Base-by-base conservation (phyloP, 2,329 filamentous ascomycete genomes). In the Trichoderma arundinaceum region DNA sequence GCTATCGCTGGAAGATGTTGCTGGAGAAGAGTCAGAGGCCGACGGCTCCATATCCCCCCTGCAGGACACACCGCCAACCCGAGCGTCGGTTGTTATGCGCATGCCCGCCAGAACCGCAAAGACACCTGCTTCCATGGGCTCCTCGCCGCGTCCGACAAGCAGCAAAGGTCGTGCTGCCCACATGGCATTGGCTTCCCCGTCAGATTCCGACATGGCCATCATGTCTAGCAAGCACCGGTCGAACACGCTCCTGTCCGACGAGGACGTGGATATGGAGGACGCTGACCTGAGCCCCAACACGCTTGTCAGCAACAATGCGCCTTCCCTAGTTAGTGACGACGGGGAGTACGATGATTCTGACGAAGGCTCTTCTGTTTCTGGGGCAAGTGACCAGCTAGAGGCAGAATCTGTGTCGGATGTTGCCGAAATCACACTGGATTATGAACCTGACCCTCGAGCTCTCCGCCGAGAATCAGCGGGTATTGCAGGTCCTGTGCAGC, bases 251-350 rank as follows among this genome's bases (percentile, higher is more conserved):
- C 66, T 77, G 22, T 77, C 73, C 13, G 81, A 78, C 68, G 84
- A 83, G 68, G 83, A 83, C 62, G 78, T 82, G 52, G 84, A 87
- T 64, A 81, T 87, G 73, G 76, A 77, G 38, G 86, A 88, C 63
- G 81, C 82, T 53, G 87, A 91, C 62, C 77, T 91, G 65, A 92
- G 89, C 71, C 90, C 90, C 5, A 87, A 88, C 71, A 90, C 89
- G 0, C 78, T 88, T 51, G 83, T 89, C 58, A 90, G 89, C 75
- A 92, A 92, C 76, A 91, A 91, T 70, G 90, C 91, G 8, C 91
- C 91, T 22, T 92, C 90, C 71, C 83, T 94, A 56, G 90, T 93
- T 73, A 92, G 90, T 77, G 91, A 94, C 76, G 90, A 92, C 73
- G 89, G 90, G 71, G 90, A 92, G 74, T 92, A 90, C 72, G 90